Percentiles rank a stretch among this genome's conserved stretches.
These are phyloP conservation scores for Phytophthora foliorum DNA, from an alignment of 352 stramenopile genomes.

Conservation along the genomic window DNA sequence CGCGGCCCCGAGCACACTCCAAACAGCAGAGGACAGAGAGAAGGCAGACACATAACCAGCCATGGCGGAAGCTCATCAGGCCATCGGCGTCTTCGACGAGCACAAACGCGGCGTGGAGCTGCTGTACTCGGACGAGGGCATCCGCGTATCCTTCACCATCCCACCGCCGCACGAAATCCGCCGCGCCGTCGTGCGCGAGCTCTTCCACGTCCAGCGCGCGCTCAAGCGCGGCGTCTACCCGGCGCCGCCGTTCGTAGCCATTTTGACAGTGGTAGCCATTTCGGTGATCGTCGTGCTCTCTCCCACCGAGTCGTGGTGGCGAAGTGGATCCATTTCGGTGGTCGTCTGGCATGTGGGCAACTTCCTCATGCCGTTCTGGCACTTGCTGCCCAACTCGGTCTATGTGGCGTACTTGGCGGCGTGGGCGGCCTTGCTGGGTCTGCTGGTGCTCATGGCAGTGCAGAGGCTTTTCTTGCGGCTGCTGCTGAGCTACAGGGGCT, in stretches of 20 bases:
- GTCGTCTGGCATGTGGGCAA: constrained; percentile 87
- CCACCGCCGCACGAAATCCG: constrained; percentile 81
- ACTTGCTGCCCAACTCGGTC: constrained; percentile 68
- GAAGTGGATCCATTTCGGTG: constrained; percentile 74
- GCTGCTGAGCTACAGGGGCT: constrained; percentile 90
- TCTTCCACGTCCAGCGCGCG: constrained; percentile 80
- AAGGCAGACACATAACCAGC: constrained; percentile 3
- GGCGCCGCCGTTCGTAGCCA: constrained; percentile 69
- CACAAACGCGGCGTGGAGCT: constrained; percentile 90
- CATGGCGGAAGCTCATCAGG: constrained; percentile 91
- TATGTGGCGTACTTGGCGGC: constrained; percentile 89
- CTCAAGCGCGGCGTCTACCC: constrained; percentile 83
- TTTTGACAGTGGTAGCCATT: constrained; percentile 65
- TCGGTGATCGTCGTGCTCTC: constrained; percentile 71
- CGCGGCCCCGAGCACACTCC: constrained; percentile 1
- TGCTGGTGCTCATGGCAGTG: constrained; percentile 87
- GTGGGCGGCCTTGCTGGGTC: constrained; percentile 81
- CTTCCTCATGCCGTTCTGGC: constrained; percentile 76
- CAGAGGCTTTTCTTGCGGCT: constrained; percentile 86
- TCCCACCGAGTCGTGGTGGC: constrained; percentile 87
- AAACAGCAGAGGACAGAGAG: constrained; percentile 5
- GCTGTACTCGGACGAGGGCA: constrained; percentile 85
- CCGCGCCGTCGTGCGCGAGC: constrained; percentile 61
- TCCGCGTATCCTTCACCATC: constrained; percentile 89
- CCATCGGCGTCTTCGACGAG: constrained; percentile 87